Evolutionary conservation across 2,329 filamentous ascomycete species (phyloP).

Genomic region (Amphichorda felina): DNA sequence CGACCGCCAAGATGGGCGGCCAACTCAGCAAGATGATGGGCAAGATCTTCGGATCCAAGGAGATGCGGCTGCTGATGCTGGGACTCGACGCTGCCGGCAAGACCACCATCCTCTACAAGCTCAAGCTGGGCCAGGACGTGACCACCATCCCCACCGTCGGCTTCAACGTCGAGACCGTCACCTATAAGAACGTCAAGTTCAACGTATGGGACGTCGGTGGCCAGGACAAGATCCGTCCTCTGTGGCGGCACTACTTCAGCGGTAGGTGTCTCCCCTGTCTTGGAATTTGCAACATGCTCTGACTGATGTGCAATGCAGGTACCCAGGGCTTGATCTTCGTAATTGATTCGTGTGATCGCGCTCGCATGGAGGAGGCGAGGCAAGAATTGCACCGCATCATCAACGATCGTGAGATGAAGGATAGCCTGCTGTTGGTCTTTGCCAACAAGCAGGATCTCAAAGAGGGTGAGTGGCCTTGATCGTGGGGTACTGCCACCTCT

Average conservation of each 20-base stretch:
- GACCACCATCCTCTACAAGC: conserved; percentile 97
- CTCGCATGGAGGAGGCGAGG: conserved; percentile 83
- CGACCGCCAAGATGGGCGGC: conserved; percentile 58
- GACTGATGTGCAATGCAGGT: conserved; percentile 33
- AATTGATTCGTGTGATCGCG: conserved; percentile 87
- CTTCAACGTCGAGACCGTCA: conserved; percentile 98
- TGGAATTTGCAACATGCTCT: no score
- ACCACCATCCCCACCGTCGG: conserved; percentile 97
- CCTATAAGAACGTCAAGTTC: conserved; percentile 99
- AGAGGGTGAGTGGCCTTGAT: conserved; percentile 54
- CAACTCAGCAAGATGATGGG: conserved; percentile 93
- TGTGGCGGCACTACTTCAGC: conserved; percentile 96
- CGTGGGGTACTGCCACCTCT: no score
- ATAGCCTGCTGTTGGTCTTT: conserved; percentile 87
- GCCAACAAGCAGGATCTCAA: conserved; percentile 97
- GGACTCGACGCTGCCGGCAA: conserved; percentile 97
- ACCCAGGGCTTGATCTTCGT: conserved; percentile 98
- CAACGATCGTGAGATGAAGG: conserved; percentile 96
- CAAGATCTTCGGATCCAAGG: conserved; percentile 98
- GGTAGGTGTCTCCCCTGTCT: conserved; percentile 33
- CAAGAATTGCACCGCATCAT: conserved; percentile 95
- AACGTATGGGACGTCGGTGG: conserved; percentile 99
- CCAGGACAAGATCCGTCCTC: conserved; percentile 94
- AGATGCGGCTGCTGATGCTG: conserved; percentile 97
- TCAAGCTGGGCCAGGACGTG: conserved; percentile 96